These are phyloP conservation scores for Glycine latifolia DNA, from an alignment of 306 rosid species.

Conservation along the genomic window DNA sequence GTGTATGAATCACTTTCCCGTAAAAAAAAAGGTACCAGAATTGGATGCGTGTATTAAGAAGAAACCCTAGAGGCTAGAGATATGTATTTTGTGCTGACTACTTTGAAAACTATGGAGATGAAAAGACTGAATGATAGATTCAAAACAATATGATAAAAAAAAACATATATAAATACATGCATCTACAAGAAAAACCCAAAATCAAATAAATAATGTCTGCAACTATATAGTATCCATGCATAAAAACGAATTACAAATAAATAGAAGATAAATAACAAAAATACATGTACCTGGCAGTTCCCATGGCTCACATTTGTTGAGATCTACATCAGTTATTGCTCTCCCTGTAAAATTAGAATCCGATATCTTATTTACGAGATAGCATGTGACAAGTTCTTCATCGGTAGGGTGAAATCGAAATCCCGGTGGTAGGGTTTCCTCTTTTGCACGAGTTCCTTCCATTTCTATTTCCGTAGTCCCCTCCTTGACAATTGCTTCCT, in stretches of 20 bases:
- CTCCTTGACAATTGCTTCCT: conserved; percentile 52
- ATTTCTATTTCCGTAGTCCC: conserved; percentile 51
- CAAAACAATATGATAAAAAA: not conserved
- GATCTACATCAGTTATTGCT: conserved; percentile 88
- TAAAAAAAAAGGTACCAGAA: not conserved
- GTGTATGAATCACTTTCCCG: not conserved
- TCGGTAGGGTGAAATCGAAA: conserved; percentile 95
- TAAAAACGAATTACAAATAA: not conserved
- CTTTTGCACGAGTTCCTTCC: conserved; percentile 58
- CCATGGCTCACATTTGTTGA: conserved; percentile 96
- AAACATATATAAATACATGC: not conserved
- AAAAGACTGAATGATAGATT: not conserved
- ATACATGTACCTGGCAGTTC: conserved; percentile 83
- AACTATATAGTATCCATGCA: conserved; percentile 5
- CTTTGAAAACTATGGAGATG: not conserved
- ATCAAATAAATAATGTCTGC: not conserved
- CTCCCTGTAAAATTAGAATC: conserved; percentile 73
- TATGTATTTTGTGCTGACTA: not conserved
- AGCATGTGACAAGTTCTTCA: conserved; percentile 84
- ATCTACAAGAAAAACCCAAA: not conserved
- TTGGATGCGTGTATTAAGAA: not conserved
- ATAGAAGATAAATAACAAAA: not conserved
- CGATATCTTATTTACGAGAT: conserved; percentile 81
- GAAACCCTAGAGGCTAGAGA: conserved; percentile 29
- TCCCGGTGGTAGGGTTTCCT: conserved; percentile 85